Evolutionary conservation across 768 basidiomycete species (phyloP), one percentile per base, ranked within the genome.

Genomic region (Scleroderma citrinum): DNA sequence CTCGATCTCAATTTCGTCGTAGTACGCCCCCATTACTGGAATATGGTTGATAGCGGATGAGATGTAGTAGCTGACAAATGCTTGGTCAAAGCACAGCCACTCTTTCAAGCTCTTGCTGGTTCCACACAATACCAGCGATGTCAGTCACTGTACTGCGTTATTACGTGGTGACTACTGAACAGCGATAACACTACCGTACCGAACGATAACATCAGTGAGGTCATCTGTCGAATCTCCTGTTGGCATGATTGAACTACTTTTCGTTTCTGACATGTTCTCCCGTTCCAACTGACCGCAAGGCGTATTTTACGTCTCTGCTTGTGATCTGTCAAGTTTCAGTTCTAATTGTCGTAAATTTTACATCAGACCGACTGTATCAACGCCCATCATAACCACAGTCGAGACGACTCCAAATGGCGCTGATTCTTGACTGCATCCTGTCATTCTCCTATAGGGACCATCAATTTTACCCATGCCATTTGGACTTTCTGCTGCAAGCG

Each of bases 1-100:
- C 63, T 97, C 95, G 46, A 97, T 96, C 65, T 97, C 93, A 23
- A 97, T 82, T 68, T 96, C 94, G 73, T 97, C 93, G 74, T 97
- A 94, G 68, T 88, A 92, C 19, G 85, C 84, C 14, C 83, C 86
- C 88, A 91, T 90, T 4, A 19, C 46, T 49, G 23, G 38, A n/a
- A n/a, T n/a, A 19, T 31, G 19, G 20, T 16, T 14, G n/a, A 8
- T 29, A 29, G 26, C 8, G 8, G 26, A 29, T 29, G 26, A 5
- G 26, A n/a, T 29, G 26, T 29, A 4, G 26, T 29, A 5, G 10
- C 36, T 29, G 35, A 5, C 0, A 14, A 12, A 35, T 35, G 5
- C 34, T 35, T 14, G 34, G 26, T 29, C 8, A 29, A 29, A 5
- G 8, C 26, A 29, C 26, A 29, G 26, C 26, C 26, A 29, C 26